Evolutionary conservation across 148 eudicot species (phyloP), one percentile per base, ranked within the genome.

Genomic region (Limonium bicolor): DNA sequence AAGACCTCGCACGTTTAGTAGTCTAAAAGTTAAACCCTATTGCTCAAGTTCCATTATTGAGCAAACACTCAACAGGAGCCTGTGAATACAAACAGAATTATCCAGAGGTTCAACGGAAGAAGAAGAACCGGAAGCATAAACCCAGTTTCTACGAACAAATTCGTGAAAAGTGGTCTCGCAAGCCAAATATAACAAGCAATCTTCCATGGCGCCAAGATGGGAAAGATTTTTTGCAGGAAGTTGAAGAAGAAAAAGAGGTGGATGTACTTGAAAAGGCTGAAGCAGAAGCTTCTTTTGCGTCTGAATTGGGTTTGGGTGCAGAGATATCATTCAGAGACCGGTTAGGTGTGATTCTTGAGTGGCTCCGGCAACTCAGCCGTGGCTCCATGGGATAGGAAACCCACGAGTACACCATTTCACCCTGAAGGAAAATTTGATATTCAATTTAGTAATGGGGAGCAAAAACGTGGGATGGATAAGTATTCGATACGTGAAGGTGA

Each of bases 61-160:
- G 61, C 51, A 46, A 52, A 58, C 22, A 36, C 58, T 41, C 70
- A 65, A 49, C 35, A 71, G 3, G 60, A 66, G 15, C 53, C 50
- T 21, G 53, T 49, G 9, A 41, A 48, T 16, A 42, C 27, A 7
- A 41, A 46, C 36, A 42, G 7, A 32, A 30, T 48, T 27, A 31
- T 43, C 33, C 2, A 17, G 53, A 54, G 9, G 51, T 18, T 51
- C 36, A 41, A 1, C 17, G 37, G 51, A 32, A 20, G 14, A 64
- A 61, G 65, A 74, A 74, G 49, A 69, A 73, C 37, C 58, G 93
- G 33, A 84, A 81, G 37, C 94, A 82, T 9, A 85, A 44, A 43
- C 95, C 95, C 9, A 90, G 88, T 40, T 90, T 90, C 52, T 32
- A 72, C n/a, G 67, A 80, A 6, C 85, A 85, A 76, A 68, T 90